Base-by-base conservation (phyloP, 495 filamentous ascomycete species). In the Penicillium ochrochloron region DNA sequence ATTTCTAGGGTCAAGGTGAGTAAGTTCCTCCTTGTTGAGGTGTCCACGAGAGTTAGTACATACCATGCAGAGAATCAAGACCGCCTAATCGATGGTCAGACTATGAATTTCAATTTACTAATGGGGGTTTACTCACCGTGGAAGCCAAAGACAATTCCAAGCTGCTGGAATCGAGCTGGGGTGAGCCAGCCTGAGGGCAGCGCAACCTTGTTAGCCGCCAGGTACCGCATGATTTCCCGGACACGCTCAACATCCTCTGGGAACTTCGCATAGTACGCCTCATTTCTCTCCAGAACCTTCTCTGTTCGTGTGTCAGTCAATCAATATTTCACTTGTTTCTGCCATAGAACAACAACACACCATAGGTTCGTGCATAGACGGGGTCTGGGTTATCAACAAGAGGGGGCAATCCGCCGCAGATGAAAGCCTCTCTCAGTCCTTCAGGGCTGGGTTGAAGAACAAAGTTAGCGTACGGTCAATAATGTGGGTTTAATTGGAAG, bases 201-300 rank as follows among this genome's bases (percentile, higher is more conserved):
- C 5, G 76, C 71, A 34, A 90, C 73, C 8, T 85, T 81, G 57
- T 86, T 82, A 25, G 84, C 77, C 5, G 76, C 75, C 65, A 96
- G 84, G 62, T 90, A 83, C 31, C 80, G 68, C 54, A 90, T 78
- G 42, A 97, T 84, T 21, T 77, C 75, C 64, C 88, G 89, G 25
- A 97, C 87, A 12, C 83, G 77, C 17, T 84, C 81, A n/a, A 90
- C 79, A 74, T 98, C 94, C 59, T 93, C 90, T 2, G 92, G 90
- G 64, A 87, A 97, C 66, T 97, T 97, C 41, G 75, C 66, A 74
- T 97, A 97, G 73, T 94, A 98, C 4, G 82, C 85, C 35, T 81
- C 68, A 71, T 97, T 97, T 52, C 88, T 78, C 66, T 84, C 69
- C 10, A 73, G 74, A 11, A 92, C 84, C 70, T 90, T 90, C 62